phyloP scores from a whole-genome alignment of 768 basidiomycete genomes.

The Pulveroboletus sp. region DNA sequence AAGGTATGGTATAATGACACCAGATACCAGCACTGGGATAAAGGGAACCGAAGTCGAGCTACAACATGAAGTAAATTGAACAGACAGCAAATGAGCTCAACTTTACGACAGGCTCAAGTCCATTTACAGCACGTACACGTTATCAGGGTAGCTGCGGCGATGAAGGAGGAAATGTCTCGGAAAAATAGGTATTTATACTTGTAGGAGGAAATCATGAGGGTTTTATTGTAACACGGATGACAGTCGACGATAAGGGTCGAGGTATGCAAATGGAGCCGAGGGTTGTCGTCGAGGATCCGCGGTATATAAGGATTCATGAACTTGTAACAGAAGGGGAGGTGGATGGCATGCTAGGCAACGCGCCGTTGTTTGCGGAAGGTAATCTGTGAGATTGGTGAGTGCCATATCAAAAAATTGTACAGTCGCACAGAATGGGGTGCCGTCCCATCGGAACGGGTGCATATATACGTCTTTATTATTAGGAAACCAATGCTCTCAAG shows the following conservation, averaged over 20 bases:
- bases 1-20: background rate
- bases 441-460: background rate
- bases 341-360: slow-evolving; percentile 9
- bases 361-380: slow-evolving; percentile 5
- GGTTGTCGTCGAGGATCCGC: background rate
- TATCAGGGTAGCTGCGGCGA: background rate
- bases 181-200: background rate
- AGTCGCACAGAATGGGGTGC: background rate
- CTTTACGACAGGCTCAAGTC: background rate
- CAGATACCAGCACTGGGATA: background rate
- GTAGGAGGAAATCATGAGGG: background rate
- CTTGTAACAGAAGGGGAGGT: slow-evolving; percentile 11
- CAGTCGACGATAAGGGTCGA: background rate
- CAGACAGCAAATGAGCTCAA: background rate
- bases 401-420: background rate
- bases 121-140: background rate
- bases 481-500: background rate
- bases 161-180: background rate
- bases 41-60: background rate
- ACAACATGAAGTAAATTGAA: background rate
- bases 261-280: too few species aligned
- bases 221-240: background rate
- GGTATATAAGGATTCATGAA: slow-evolving; percentile 5
- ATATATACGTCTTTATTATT: background rate
- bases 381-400: slow-evolving; percentile 15